Base-by-base conservation (phyloP, 306 rosid genomes). In the Vigna angularis region DNA sequence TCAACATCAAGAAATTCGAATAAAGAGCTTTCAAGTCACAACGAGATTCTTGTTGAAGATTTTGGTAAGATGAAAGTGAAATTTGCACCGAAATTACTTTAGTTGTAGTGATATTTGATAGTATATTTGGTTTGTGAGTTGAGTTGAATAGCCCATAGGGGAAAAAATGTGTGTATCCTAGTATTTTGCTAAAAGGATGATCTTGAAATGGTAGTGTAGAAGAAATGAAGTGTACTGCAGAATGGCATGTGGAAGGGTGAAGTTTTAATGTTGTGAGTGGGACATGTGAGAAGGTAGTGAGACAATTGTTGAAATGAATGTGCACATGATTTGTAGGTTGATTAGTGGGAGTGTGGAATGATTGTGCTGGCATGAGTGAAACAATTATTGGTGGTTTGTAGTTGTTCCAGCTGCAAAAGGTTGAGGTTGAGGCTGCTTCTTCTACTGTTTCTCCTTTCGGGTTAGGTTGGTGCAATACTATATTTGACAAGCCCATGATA, bases 301-400 rank as follows among this genome's bases (percentile, higher is more conserved):
- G 62, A 84, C 52, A 66, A 65, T 5, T 6, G 50, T 76, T 66
- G 77, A 76, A 80, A 84, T 80, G 80, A 76, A 76, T 53, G 36
- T 52, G 38, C 28, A 50, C 62, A 80, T 80, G 0, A 80, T 80
- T 79, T 64, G 1, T 9, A 3, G 3, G 79, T 70, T 75, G 79
- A 79, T 79, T 26, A 32, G 1, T 11, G 26, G n/a, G 72, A 0
- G 24, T 67, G 80, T 47, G 57, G 66, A 55, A 83, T 83, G 58
- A 83, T 79, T 79, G 86, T 83, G 86, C 56, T 83, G 77, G 74
- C 86, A 74, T 42, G 65, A 51, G 1, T 61, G 78, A 74, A 83
- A 78, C 81, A 74, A 61, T 59, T 11, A 3, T 28, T 50, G 69
- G 80, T 78, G 80, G 77, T 56, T 59, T 28, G 11, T 32, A 14